Conservation (phyloP, 73 alveolate species). For the Paramecium primaurelia region DNA sequence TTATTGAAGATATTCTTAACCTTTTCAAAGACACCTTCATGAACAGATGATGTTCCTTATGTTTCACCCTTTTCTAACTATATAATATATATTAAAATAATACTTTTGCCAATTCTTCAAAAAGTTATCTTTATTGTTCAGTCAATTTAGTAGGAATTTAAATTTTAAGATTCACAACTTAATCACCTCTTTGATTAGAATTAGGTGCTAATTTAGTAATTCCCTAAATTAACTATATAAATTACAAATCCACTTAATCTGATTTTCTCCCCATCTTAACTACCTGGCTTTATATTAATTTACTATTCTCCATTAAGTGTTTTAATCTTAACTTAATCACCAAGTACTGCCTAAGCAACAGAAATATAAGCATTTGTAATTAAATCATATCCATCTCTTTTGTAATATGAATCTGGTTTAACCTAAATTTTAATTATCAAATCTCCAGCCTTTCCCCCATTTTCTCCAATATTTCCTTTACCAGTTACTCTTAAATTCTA, state of each 20-base stretch:
- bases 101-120: conserved; percentile 35
- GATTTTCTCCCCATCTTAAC: conserved; percentile 70
- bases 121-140: conserved; percentile 5
- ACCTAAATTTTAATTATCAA: conserved; percentile 71
- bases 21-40: not conserved
- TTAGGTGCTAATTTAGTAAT: conserved; percentile 14
- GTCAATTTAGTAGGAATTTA: not conserved
- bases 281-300: conserved; percentile 78
- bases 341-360: conserved; percentile 77
- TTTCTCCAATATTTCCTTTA: conserved; percentile 73
- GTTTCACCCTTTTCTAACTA: conserved; percentile 1
- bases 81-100: not conserved
- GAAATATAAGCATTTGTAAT: conserved; percentile 65
- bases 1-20: not conserved
- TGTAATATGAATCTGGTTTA: conserved; percentile 73
- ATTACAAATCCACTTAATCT: conserved; percentile 63
- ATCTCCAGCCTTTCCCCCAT: conserved; percentile 85
- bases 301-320: conserved; percentile 77
- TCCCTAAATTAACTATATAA: not conserved
- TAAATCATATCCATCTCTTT: conserved; percentile 85
- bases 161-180: not conserved
- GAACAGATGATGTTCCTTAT: not conserved
- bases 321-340: conserved; percentile 71
- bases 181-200: not conserved
- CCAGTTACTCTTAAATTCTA: conserved; percentile 73